Percentiles rank a stretch among this genome's conserved stretches.
These are phyloP conservation scores for Anisogramma anomala DNA, from an alignment of 2,329 filamentous ascomycete genomes.

Conservation along the genomic window DNA sequence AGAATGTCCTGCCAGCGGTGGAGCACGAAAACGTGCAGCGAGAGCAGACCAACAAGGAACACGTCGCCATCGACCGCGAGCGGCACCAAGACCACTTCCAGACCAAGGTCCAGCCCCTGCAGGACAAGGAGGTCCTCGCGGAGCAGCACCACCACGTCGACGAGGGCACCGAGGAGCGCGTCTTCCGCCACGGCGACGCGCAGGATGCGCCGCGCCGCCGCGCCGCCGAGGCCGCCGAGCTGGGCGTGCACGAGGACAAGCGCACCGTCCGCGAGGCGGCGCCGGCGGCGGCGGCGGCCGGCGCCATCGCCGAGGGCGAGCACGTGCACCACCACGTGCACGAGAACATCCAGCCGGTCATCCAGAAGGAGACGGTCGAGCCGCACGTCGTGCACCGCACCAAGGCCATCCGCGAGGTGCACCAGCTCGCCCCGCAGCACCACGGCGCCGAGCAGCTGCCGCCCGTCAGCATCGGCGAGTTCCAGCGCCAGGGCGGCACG, in stretches of 20 bases:
- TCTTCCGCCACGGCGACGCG: slow-evolving; percentile 49
- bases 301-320: slow-evolving; percentile 35
- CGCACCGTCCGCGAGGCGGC: not conserved
- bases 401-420: slow-evolving; percentile 59
- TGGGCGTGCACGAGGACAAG: slow-evolving; percentile 18
- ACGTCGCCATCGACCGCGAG: not conserved
- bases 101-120: not conserved
- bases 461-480: slow-evolving; percentile 52
- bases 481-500: slow-evolving; percentile 40
- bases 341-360: slow-evolving; percentile 58
- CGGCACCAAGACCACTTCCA: not conserved
- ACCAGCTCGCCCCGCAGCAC: slow-evolving; percentile 55
- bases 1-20: not conserved
- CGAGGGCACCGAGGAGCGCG: slow-evolving; percentile 48
- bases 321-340: slow-evolving; percentile 54
- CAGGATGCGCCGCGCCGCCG: slow-evolving; percentile 34
- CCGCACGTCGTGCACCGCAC: slow-evolving; percentile 61
- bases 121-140: slow-evolving; percentile 28
- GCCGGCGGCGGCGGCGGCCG: slow-evolving; percentile 30
- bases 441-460: slow-evolving; percentile 55
- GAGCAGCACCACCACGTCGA: slow-evolving; percentile 50
- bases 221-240: slow-evolving; percentile 40
- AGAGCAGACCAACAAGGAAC: not conserved
- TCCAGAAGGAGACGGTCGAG: slow-evolving; percentile 58
- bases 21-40: not conserved